Percentiles rank a stretch among this genome's conserved stretches.
Conservation (phyloP, 495 filamentous ascomycete genomes). For the Cercophora samala region DNA sequence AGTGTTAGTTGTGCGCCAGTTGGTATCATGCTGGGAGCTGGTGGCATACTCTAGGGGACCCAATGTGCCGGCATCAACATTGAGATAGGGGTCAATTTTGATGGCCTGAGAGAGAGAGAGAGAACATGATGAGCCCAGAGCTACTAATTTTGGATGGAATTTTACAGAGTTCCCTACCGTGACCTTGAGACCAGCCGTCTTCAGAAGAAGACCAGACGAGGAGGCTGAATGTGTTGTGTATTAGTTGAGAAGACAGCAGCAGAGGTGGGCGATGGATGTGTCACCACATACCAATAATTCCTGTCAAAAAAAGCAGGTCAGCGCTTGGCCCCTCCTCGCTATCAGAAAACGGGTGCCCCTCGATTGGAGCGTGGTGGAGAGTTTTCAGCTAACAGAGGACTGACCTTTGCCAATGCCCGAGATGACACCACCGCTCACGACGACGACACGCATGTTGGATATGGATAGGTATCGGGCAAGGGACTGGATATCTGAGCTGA, state of each 20-base stretch:
- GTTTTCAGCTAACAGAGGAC: background rate
- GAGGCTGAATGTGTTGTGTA: background rate
- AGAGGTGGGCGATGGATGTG: background rate
- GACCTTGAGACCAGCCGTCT: constrained; percentile 9
- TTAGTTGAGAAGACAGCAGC: background rate
- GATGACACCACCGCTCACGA: constrained; percentile 12
- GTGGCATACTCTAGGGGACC: background rate
- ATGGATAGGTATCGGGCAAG: background rate
- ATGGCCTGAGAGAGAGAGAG: constrained; percentile 6
- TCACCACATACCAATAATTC: constrained; percentile 10
- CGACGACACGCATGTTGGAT: constrained; percentile 10
- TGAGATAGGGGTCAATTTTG: constrained; percentile 7
- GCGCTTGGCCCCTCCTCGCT: background rate
- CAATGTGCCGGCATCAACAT: constrained; percentile 6
- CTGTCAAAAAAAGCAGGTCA: constrained; percentile 5
- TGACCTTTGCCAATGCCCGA: constrained; percentile 10
- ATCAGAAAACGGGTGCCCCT: background rate
- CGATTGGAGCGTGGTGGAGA: background rate
- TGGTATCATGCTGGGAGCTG: background rate
- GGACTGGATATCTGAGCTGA: background rate
- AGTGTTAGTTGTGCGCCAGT: background rate
- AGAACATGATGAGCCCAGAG: background rate
- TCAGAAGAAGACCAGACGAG: constrained; percentile 10
- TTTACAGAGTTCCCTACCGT: background rate
- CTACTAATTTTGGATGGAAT: background rate